Evolutionary conservation across 352 stramenopile species (phyloP).

Genomic region (Lagenidium sp.): DNA sequence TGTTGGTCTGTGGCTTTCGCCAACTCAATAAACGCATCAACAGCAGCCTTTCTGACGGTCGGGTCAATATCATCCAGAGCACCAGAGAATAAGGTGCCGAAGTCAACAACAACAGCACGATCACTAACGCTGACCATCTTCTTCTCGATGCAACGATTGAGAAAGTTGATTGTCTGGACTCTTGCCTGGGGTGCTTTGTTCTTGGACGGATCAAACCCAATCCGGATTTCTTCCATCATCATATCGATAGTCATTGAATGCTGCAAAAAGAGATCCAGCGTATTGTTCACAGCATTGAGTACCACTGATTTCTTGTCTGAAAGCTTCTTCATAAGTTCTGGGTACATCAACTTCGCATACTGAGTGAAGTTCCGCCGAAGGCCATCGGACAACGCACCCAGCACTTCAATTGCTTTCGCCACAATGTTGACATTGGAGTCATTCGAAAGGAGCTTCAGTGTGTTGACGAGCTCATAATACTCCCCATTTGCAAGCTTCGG

Average conservation of each 20-base stretch:
- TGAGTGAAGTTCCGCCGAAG: slow-evolving; percentile 76
- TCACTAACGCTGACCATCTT: slow-evolving; percentile 52
- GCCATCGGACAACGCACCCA: slow-evolving; percentile 67
- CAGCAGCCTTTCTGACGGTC: slow-evolving; percentile 64
- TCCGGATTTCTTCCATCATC: slow-evolving; percentile 83
- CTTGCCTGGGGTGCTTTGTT: slow-evolving; percentile 78
- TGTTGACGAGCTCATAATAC: slow-evolving; percentile 82
- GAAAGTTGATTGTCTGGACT: slow-evolving; percentile 64
- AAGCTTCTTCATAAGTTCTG: slow-evolving; percentile 72
- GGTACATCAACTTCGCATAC: slow-evolving; percentile 65
- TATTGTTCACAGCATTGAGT: slow-evolving; percentile 75
- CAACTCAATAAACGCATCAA: slow-evolving; percentile 53
- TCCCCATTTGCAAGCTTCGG: slow-evolving; percentile 82
- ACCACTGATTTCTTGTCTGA: slow-evolving; percentile 86
- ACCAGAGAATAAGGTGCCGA: slow-evolving; percentile 48
- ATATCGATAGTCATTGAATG: slow-evolving; percentile 79
- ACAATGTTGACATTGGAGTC: slow-evolving; percentile 87
- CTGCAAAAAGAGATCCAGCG: slow-evolving; percentile 71
- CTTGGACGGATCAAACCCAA: slow-evolving; percentile 55
- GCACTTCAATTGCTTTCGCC: slow-evolving; percentile 77
- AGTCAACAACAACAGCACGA: slow-evolving; percentile 49
- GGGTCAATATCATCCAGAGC: slow-evolving; percentile 73
- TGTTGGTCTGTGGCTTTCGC: slow-evolving; percentile 43
- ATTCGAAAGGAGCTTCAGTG: slow-evolving; percentile 66
- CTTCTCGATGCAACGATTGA: slow-evolving; percentile 65